These are phyloP conservation scores for Parathielavia hyrcaniae DNA, from an alignment of 495 filamentous ascomycete genomes.

Conservation along the genomic window DNA sequence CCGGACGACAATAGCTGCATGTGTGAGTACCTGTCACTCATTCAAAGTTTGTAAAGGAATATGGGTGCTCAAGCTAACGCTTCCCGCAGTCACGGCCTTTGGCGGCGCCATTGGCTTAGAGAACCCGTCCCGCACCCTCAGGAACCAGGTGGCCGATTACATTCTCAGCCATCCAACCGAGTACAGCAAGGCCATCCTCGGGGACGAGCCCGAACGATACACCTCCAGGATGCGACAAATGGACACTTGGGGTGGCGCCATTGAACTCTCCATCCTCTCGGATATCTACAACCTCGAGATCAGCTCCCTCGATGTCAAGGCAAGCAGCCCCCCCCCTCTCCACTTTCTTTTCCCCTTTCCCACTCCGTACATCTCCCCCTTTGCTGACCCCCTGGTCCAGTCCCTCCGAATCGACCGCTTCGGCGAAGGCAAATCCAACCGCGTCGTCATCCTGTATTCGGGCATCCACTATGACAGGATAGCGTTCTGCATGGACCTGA, in stretches of 20 bases:
- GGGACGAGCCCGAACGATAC: slow-evolving; percentile 67
- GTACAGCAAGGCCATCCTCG: slow-evolving; percentile 71
- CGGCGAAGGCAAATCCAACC: slow-evolving; percentile 63
- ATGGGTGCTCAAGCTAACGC: background rate
- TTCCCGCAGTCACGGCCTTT: slow-evolving; percentile 62
- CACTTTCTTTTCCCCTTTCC: no score
- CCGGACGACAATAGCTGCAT: slow-evolving; percentile 95
- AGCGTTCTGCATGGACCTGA: slow-evolving; percentile 60
- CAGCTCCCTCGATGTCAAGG: slow-evolving; percentile 66
- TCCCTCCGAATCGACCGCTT: slow-evolving; percentile 57
- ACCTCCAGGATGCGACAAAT: slow-evolving; percentile 76
- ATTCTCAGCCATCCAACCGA: slow-evolving; percentile 67
- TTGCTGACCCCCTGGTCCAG: slow-evolving; percentile 12
- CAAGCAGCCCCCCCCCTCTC: slow-evolving; percentile 2
- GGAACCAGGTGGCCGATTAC: slow-evolving; percentile 70
- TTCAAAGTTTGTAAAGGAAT: background rate
- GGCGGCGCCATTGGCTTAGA: slow-evolving; percentile 57
- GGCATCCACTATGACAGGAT: slow-evolving; percentile 96
- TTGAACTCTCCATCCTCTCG: slow-evolving; percentile 80
- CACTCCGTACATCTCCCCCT: no score
- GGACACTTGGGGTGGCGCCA: slow-evolving; percentile 85
- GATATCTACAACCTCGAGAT: slow-evolving; percentile 86
- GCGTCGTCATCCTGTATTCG: slow-evolving; percentile 84
- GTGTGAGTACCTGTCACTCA: slow-evolving; percentile 35
- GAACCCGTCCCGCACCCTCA: slow-evolving; percentile 49